Base-by-base conservation (phyloP, 2,329 filamentous ascomycete genomes). In the Fusarium sp. region DNA sequence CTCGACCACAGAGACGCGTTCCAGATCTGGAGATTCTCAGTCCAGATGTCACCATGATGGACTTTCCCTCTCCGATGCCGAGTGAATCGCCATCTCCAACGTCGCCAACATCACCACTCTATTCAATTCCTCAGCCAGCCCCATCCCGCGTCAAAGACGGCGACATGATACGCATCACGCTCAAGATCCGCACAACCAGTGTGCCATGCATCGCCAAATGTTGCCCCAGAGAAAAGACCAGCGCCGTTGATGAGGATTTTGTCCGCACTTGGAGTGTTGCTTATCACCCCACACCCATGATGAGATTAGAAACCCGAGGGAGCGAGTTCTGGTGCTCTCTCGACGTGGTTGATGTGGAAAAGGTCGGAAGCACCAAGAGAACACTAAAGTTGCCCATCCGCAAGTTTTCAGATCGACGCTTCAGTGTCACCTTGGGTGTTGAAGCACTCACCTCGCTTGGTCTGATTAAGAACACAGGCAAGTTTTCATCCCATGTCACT, bases 171-270 rank as follows among this genome's bases (percentile, higher is more conserved):
- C 72, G 72, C 6, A 63, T 74, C 42, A 61, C 69, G 47, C 35
- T 74, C 31, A 73, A 59, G 50, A 74, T 71, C 3, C 47, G 54
- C 22, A 62, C 71, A 2, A 67, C 69, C 1, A 45, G 64, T 11
- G 72, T 74, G 8, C 72, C 72, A 1, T 74, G 71, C 6, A 74
- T 74, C 35, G 72, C 61, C n/a, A 74, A 66, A 62, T 74, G 72
- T 16, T 59, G 69, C 20, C 72, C 68, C 42, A 70, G 16, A 22
- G 64, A 62, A 20, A 22, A 27, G 3, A 54, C 8, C 9, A 74
- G 72, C 29, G 56, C 72, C 10, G 65, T 67, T 40, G 72, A 74
- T 38, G 52, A 75, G 18, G 60, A 67, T 13, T 74, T 74, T 54
- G 59, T 70, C 27, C 65, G 66, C 13, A 66, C 54, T 36, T 65